phyloP scores from a whole-genome alignment of 1,284 basidiomycete genomes.

The Puccinia novopanici region DNA sequence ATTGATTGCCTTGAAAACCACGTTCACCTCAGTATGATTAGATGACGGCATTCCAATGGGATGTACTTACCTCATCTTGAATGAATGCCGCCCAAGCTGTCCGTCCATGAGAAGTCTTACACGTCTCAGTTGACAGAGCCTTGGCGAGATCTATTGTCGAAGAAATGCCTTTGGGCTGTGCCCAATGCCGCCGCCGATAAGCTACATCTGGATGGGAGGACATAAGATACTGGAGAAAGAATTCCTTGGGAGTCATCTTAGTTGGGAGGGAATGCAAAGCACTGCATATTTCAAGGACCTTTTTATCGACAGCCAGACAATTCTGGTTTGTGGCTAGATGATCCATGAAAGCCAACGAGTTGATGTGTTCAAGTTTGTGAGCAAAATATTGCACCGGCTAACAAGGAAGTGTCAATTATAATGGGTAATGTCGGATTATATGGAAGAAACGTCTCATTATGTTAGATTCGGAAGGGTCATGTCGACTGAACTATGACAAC shows the following conservation, averaged over 20 bases:
- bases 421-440: no score
- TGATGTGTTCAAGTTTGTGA: no score
- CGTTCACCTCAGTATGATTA: no score
- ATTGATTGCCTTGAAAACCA: neutral
- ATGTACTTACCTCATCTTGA: slow-evolving; percentile 2
- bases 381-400: no score
- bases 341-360: no score
- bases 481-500: no score
- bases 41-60: no score
- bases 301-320: neutral
- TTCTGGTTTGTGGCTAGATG: no score
- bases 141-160: neutral
- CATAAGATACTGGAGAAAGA: neutral
- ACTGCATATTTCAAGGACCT: neutral
- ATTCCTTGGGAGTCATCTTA: neutral
- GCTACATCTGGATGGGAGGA: neutral
- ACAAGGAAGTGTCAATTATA: no score
- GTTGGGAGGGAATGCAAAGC: neutral
- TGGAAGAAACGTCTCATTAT: no score
- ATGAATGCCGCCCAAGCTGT: neutral
- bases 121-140: neutral
- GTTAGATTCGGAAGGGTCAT: no score
- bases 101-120: neutral
- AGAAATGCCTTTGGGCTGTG: neutral
- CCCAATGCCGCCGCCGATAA: slow-evolving; percentile 1